These are phyloP conservation scores for Cercophora samala DNA, from an alignment of 495 filamentous ascomycete genomes.

Conservation along the genomic window DNA sequence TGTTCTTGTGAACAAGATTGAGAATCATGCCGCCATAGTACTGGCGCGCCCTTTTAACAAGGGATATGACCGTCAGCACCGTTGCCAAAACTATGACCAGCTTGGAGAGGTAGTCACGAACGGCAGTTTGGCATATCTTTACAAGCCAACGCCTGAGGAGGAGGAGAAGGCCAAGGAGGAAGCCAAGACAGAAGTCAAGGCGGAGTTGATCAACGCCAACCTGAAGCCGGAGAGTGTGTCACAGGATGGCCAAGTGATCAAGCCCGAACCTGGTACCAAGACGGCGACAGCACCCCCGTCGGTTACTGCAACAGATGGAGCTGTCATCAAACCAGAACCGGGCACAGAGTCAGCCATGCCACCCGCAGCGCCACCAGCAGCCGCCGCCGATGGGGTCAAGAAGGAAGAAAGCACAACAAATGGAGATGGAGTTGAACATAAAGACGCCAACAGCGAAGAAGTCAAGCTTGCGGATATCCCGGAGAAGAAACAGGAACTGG, in stretches of 20 bases:
- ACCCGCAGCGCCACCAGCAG: not conserved
- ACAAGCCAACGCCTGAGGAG: slow-evolving; percentile 45
- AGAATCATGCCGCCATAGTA: slow-evolving; percentile 67
- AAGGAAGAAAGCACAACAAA: not conserved
- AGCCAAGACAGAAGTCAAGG: slow-evolving; percentile 34
- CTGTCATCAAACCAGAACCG: slow-evolving; percentile 19
- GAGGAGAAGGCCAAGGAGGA: slow-evolving; percentile 47
- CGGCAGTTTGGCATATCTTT: slow-evolving; percentile 67
- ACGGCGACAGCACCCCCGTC: not conserved
- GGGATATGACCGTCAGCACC: slow-evolving; percentile 77
- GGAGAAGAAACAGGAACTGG: slow-evolving; percentile 23
- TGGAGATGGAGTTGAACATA: not conserved
- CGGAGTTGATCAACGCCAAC: slow-evolving; percentile 33
- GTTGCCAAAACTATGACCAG: slow-evolving; percentile 67
- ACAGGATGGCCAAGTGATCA: slow-evolving; percentile 17
- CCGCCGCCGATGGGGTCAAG: slow-evolving; percentile 8
- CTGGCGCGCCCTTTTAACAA: slow-evolving; percentile 92
- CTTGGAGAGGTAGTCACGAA: slow-evolving; percentile 63
- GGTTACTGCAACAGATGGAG: not conserved
- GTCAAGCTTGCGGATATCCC: slow-evolving; percentile 28
- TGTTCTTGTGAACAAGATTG: slow-evolving; percentile 74
- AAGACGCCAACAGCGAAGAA: not conserved
- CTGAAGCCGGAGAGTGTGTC: slow-evolving; percentile 33
- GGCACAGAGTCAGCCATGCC: slow-evolving; percentile 1
- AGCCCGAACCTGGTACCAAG: slow-evolving; percentile 19